A percentile compares a stretch with the other conserved stretches of the same genome.
Evolutionary conservation across 2,329 filamentous ascomycete genomes (phyloP).

Genomic region (Polytolypa hystricis): DNA sequence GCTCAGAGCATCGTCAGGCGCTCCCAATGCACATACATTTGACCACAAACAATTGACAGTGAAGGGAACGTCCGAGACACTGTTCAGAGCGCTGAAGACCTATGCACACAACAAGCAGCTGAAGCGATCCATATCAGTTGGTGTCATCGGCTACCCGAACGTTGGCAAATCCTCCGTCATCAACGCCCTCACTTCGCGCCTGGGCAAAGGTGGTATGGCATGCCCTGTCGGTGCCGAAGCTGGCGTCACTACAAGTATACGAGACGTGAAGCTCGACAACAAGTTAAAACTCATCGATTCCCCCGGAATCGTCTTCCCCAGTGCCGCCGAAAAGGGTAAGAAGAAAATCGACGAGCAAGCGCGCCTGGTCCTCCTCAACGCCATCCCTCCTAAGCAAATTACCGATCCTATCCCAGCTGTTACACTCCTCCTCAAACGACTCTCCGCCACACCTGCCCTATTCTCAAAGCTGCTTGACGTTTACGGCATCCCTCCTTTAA

Average conservation of each 20-base stretch:
- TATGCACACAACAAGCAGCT: constrained; percentile 74
- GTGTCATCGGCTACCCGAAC: constrained; percentile 91
- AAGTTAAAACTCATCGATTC: constrained; percentile 90
- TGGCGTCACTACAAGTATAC: constrained; percentile 78
- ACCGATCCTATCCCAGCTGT: constrained; percentile 85
- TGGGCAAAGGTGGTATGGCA: constrained; percentile 55
- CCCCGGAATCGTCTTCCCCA: constrained; percentile 88
- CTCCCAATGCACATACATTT: constrained; percentile 79
- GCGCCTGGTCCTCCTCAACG: constrained; percentile 77
- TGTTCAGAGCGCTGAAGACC: constrained; percentile 83
- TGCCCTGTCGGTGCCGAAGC: constrained; percentile 87
- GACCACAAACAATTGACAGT: constrained; percentile 84
- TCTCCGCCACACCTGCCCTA: constrained; percentile 62
- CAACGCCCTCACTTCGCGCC: constrained; percentile 72
- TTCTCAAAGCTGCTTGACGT: constrained; percentile 68
- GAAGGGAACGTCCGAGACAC: constrained; percentile 69
- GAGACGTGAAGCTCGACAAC: constrained; percentile 86
- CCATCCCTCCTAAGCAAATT: constrained; percentile 86
- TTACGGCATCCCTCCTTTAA: constrained; percentile 73
- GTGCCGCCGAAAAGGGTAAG: constrained; percentile 41
- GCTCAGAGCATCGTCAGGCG: constrained; percentile 69
- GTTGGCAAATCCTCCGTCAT: constrained; percentile 95
- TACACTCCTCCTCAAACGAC: constrained; percentile 66
- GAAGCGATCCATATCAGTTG: constrained; percentile 81
- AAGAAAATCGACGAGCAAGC: constrained; percentile 65